phyloP scores from a whole-genome alignment of 768 basidiomycete genomes.

The Rhodosporidiobolus odoratus region DNA sequence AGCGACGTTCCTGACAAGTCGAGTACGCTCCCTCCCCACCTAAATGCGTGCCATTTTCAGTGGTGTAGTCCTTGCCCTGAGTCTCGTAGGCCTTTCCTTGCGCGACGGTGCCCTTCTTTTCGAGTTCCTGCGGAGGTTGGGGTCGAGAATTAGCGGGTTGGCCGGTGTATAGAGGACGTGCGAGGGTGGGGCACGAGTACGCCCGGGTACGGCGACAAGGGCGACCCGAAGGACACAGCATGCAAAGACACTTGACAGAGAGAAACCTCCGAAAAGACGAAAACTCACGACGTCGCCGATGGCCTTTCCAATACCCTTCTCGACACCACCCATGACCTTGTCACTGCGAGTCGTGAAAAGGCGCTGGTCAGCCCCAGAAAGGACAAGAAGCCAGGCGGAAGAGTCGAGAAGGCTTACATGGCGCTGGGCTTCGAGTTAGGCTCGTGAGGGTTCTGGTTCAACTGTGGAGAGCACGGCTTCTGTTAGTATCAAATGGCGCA shows the following conservation, averaged over 20 bases:
- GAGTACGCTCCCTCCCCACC: not conserved
- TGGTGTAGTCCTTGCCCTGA: not conserved
- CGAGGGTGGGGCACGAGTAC: too few relatives aligned
- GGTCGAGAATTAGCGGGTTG: too few relatives aligned
- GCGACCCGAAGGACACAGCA: not conserved
- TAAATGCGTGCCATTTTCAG: not conserved
- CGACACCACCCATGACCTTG: slow-evolving; percentile 1
- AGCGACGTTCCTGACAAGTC: too few relatives aligned
- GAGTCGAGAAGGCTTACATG: too few relatives aligned
- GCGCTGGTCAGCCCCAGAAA: too few relatives aligned
- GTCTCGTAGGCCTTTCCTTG: not conserved
- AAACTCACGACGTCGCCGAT: not conserved
- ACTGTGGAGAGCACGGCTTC: too few relatives aligned
- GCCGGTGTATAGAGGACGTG: not conserved
- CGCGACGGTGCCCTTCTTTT: not conserved
- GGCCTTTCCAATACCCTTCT: not conserved
- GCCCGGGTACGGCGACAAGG: not conserved
- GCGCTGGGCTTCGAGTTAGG: not conserved
- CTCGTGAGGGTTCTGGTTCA: not conserved
- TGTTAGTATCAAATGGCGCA: too few relatives aligned
- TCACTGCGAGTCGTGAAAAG: too few relatives aligned
- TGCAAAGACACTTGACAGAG: not conserved
- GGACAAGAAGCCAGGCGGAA: too few relatives aligned
- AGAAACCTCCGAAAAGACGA: not conserved
- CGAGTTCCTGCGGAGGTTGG: not conserved